These are phyloP conservation scores for Crithidia fasciculata DNA, from an alignment of 208 protist species.

Conservation along the genomic window DNA sequence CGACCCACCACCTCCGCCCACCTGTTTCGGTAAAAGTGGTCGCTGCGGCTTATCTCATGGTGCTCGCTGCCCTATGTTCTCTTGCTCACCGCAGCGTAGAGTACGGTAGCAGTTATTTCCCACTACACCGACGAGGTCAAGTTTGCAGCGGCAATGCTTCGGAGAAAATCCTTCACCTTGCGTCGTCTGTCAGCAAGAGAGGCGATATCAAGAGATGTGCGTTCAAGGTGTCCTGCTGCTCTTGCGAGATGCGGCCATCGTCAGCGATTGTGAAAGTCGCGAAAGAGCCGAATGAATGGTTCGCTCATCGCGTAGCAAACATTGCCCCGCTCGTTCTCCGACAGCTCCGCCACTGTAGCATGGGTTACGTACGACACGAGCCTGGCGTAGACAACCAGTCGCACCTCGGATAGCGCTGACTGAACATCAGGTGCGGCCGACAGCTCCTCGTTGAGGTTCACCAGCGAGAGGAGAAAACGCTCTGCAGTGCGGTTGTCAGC, in stretches of 20 bases:
- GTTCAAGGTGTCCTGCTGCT: conserved; percentile 57
- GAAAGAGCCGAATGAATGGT: conserved; percentile 53
- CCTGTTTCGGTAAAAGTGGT: no score
- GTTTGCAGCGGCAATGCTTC: conserved; percentile 19
- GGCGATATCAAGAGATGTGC: conserved; percentile 51
- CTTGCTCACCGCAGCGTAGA: no score
- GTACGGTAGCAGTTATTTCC: no score
- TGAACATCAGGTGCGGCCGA: conserved; percentile 19
- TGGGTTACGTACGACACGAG: conserved; percentile 48
- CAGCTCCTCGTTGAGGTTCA: conserved; percentile 34
- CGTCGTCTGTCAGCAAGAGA: conserved; percentile 47
- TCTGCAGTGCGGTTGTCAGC: conserved; percentile 39
- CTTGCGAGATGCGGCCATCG: conserved; percentile 26
- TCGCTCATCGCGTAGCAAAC: conserved; percentile 47
- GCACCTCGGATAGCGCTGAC: conserved; percentile 37
- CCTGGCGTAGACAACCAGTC: conserved; percentile 39
- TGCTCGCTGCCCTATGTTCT: no score
- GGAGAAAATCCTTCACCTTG: conserved; percentile 67
- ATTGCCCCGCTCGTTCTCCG: conserved; percentile 37
- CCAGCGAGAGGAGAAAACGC: conserved; percentile 43
- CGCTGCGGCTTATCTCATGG: no score
- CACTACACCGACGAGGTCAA: background rate
- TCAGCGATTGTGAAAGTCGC: conserved; percentile 37
- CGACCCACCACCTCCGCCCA: no score
- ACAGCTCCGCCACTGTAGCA: conserved; percentile 31